phyloP scores from a whole-genome alignment of 192 early-diverging fungal genomes.

The Oehlia diaphana region DNA sequence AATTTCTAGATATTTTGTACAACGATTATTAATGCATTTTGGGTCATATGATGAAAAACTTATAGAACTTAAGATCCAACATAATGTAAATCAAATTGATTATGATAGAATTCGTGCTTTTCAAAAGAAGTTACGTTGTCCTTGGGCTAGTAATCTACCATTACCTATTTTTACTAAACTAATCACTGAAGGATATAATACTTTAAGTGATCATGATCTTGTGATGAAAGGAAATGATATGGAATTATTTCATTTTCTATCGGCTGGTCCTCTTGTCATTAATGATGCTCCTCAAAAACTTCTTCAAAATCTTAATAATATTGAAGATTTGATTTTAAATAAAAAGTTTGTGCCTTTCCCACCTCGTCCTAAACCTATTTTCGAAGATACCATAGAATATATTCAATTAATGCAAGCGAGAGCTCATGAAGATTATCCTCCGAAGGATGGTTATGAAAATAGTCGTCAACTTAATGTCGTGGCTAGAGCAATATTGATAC shows the following conservation, averaged over 20 bases:
- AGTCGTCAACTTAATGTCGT: constrained; percentile 12
- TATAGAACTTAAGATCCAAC: not conserved
- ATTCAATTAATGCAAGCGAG: not conserved
- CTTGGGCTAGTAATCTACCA: constrained; percentile 6
- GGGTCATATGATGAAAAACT: constrained; percentile 3
- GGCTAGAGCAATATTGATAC: not conserved
- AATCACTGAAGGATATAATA: not conserved
- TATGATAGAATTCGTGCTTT: not conserved
- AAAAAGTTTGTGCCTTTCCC: constrained; percentile 8
- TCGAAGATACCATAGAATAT: not conserved
- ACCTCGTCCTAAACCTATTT: not conserved
- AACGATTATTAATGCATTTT: constrained; percentile 16
- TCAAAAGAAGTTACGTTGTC: not conserved
- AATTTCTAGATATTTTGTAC: constrained; percentile 14
- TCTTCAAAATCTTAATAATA: not conserved
- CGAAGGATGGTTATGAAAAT: not conserved
- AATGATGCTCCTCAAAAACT: constrained; percentile 1
- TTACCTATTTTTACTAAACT: not conserved
- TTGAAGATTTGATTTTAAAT: not conserved
- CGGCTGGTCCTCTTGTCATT: not conserved
- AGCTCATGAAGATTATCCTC: not conserved
- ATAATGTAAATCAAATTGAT: not conserved
- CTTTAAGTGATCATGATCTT: not conserved
- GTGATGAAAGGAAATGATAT: constrained; percentile 17
- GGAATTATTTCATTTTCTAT: constrained; percentile 18